Base-by-base conservation (phyloP, 2,329 filamentous ascomycete genomes). In the Pseudodiploospora longispora region DNA sequence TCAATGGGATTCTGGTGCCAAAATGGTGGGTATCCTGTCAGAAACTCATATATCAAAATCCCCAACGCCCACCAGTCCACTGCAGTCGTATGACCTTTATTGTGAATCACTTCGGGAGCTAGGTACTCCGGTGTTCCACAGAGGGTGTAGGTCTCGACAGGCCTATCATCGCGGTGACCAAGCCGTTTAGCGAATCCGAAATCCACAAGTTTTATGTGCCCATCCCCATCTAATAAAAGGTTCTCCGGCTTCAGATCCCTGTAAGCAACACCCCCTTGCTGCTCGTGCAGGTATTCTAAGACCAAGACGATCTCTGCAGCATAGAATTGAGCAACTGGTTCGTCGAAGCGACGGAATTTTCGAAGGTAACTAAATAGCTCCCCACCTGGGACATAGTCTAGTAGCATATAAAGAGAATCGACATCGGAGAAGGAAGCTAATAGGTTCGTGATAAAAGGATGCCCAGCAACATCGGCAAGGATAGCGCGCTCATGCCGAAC, bases 41-140 rank as follows among this genome's bases (percentile, higher is more conserved):
- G 68, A 59, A 91, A 91, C 59, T 93, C 87, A 62, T 88, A 91
- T 47, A 91, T 82, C 45, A 93, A 65, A 52, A 91, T 89, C 28
- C 87, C 87, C 53, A 93, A 72, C 1, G 87, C 86, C 87, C 87
- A 91, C 86, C 86, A 91, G 68, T 91, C 86, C 32, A 91, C 86
- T 10, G 86, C 85, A 3, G 78, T 81, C 3, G 78, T 82, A 58
- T 84, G 80, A 9, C 84, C 86, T 59, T 87, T 88, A 60, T 87
- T 89, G 52, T 87, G 80, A 53, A 91, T 90, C 36, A 91, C 86
- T 66, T 91, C 86, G 5, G 86, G 86, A 2, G 86, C 86, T 38
- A 91, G 78, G 61, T 91, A 91, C 59, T 91, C 86, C 38, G 86
- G 86, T 2, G 86, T 91, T 41, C 86, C 86, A 63, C 86, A 91